These are phyloP conservation scores for Pyrenochaeta sp. DNA, from an alignment of 2,329 filamentous ascomycete species.

Conservation along the genomic window DNA sequence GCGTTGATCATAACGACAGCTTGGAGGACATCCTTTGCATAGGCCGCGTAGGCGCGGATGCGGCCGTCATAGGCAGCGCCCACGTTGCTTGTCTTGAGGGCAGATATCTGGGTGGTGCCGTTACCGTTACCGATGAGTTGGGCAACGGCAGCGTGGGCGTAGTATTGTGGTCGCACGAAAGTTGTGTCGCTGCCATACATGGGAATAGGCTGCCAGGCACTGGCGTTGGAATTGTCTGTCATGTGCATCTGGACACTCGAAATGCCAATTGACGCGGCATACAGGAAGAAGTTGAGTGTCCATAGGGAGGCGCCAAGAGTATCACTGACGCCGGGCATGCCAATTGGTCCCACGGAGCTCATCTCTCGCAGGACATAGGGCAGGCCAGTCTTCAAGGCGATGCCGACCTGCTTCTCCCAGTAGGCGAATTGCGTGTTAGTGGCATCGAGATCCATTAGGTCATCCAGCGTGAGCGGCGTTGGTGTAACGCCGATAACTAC, in stretches of 20 bases:
- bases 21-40: slow-evolving; percentile 53
- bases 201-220: slow-evolving; percentile 59
- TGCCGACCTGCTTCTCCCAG: slow-evolving; percentile 56
- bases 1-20: slow-evolving; percentile 59
- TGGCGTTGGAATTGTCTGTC: slow-evolving; percentile 62
- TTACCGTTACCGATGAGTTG: slow-evolving; percentile 59
- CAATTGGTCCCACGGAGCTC: slow-evolving; percentile 60
- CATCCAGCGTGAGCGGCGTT: slow-evolving; percentile 54
- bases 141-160: slow-evolving; percentile 61
- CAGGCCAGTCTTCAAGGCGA: slow-evolving; percentile 52
- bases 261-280: slow-evolving; percentile 58
- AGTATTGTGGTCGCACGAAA: slow-evolving; percentile 60
- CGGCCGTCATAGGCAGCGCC: slow-evolving; percentile 51
- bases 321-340: slow-evolving; percentile 57
- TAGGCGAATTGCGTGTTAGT: slow-evolving; percentile 59
- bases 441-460: slow-evolving; percentile 56
- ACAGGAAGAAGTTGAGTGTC: slow-evolving; percentile 63
- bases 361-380: slow-evolving; percentile 62
- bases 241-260: slow-evolving; percentile 62
- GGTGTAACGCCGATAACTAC: slow-evolving; percentile 57
- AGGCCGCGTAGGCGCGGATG: slow-evolving; percentile 56
- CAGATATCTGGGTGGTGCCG: slow-evolving; percentile 56
- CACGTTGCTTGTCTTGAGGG: slow-evolving; percentile 40
- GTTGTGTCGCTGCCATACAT: slow-evolving; percentile 52
- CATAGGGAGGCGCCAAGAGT: slow-evolving; percentile 61